Base-by-base conservation (phyloP, 208 protist species). In the Herpetomonas samuelpessoai region DNA sequence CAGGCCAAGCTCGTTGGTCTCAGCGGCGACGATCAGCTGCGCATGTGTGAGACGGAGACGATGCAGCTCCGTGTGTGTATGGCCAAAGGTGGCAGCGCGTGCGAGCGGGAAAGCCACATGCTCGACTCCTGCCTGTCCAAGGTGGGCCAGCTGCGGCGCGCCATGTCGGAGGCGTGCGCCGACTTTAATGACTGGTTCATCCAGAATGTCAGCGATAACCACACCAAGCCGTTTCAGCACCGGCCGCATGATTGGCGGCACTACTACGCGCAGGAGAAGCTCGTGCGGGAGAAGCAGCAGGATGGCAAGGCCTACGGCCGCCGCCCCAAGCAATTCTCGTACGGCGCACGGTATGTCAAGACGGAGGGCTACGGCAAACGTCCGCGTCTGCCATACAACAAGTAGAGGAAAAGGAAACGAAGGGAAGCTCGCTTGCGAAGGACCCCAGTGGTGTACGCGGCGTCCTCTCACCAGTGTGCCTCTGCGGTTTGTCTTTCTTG, bases 181-280 rank as follows among this genome's bases (percentile, higher is more conserved):
- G 81, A 86, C 68, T 95, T 93, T 71, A 88, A 85, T 51, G 89
- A 95, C 66, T 95, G 89, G 89, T 92, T 93, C 55, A 89, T 91
- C 28, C 83, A 91, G 49, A 95, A 92, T 57, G 89, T 95, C 1
- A 88, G 77, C 0, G 89, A 95, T 63, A 95, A 95, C 59, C 85
- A 95, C 77, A 95, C 89, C 19, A 95, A 92, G 73, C 86, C 89
- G 3, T 91, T 93, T 55, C 74, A 91, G 66, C 85, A 95, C 63
- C 80, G 89, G 27, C 85, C 89, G 0, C 89, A 95, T 56, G 89
- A 95, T 67, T 95, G 89, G 86, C 68, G 85, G 2, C 76, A 89
- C 51, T 70, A 85, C 70, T 93, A 95, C 67, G 86, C 86, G 6
- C 89, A 95, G 76, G 89, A 95, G 66, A 85, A 86, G 59, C 75